Evolutionary conservation across 805 yeast species (phyloP), one percentile per base, ranked within the genome.

Genomic region (Sugiyamaella valdiviana): DNA sequence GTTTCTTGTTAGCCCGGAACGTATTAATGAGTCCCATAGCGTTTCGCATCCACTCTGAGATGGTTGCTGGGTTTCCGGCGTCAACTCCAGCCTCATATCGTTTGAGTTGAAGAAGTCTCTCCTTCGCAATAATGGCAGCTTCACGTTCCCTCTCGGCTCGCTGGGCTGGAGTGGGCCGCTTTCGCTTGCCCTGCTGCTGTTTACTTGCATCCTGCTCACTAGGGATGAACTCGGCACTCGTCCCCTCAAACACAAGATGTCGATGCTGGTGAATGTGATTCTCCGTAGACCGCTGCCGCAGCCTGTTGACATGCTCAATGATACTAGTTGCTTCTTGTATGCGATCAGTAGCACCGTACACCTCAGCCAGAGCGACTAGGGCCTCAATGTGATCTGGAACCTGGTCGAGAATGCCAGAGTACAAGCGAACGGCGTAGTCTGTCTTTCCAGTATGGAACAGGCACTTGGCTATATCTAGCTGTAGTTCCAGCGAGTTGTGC

Each of bases 11-110:
- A 48, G 82, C 77, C 21, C 85, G 79, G 61, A 93, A 90, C 51
- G 85, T 79, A 59, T 89, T 95, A 38, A 91, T 79, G 44, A 93
- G 72, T 55, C 85, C 95, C 2, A 86, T 77, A 0, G 91, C 96
- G 4, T 81, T 70, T 51, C 87, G 86, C 55, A 86, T 75, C 98
- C 98, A 93, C 1, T 86, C 77, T 6, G 75, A 71, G 1, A 80
- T 75, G 0, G 93, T 85, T n/a, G 78, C 79, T 14, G 64, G 67
- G 53, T 82, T 83, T 2, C 75, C 78, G 2, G 62, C 57, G 38
- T 70, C 74, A 36, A 80, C 54, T 2, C 78, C 78, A 0, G 67
- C 67, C 29, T 72, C 68, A 44, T 83, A 72, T 46, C 82, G 70
- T 16, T 72, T 68, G 63, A 84, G 69, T 52, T 83, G 70, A 12